phyloP scores from a whole-genome alignment of 163 green algal species.

The Scenedesmus sp. region DNA sequence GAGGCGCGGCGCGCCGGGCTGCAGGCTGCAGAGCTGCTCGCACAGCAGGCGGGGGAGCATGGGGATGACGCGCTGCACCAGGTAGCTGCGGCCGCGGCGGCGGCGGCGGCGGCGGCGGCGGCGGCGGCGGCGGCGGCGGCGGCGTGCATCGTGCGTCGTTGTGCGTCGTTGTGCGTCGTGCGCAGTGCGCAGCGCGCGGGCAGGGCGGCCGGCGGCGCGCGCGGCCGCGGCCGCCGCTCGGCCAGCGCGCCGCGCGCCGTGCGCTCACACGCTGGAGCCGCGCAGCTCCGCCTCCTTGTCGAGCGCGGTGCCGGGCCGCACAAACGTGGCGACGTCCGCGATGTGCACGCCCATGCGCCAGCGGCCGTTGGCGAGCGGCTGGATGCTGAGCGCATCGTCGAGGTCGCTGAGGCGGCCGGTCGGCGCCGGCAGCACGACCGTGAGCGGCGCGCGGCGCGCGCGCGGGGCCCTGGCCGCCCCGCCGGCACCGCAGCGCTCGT shows the following conservation, averaged over 20 bases:
- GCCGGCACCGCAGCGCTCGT: no score
- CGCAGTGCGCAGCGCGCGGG: not conserved
- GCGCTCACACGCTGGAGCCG: slow-evolving; percentile 74
- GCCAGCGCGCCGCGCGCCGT: no score
- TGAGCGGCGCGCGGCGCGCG: no score
- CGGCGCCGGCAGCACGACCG: no score
- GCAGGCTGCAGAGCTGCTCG: slow-evolving; percentile 72
- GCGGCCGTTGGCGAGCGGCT: slow-evolving; percentile 51
- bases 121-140: not conserved
- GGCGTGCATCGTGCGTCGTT: no score
- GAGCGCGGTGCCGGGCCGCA: slow-evolving; percentile 72
- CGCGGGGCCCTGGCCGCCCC: no score
- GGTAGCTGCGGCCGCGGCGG: slow-evolving; percentile 50
- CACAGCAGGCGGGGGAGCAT: slow-evolving; percentile 95
- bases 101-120: not conserved
- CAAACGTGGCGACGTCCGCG: slow-evolving; percentile 96
- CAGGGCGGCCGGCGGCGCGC: no score
- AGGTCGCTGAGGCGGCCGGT: no score
- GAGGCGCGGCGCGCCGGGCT: slow-evolving; percentile 86
- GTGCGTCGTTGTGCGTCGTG: no score
- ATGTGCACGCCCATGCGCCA: slow-evolving; percentile 96
- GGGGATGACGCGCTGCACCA: slow-evolving; percentile 90
- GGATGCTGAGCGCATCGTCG: slow-evolving; percentile 92
- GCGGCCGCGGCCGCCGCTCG: no score
- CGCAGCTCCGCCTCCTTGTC: slow-evolving; percentile 81